Base-by-base conservation (phyloP, 75 land plant species). In the Pinus taeda region DNA sequence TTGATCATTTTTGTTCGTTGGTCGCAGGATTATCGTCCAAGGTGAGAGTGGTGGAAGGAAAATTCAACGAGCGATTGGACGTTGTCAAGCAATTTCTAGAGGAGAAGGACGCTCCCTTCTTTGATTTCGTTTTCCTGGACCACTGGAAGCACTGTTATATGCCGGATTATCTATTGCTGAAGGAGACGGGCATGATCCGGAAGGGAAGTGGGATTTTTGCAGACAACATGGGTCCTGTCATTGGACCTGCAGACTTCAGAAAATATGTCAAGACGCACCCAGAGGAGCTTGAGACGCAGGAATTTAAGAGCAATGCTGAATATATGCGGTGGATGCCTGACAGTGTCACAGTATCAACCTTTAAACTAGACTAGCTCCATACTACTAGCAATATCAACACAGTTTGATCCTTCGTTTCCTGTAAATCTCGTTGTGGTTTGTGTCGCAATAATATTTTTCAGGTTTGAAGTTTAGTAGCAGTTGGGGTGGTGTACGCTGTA, bases 251-350 rank as follows among this genome's bases (percentile, higher is more conserved):
- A 8, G 73, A 71, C 12, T 75, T 57, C 33, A 29, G 29, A 18
- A 59, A 75, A 26, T 75, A 75, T 75, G 24, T 75, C 26, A 22
- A 75, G 7, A 75, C 29, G 12, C 59, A 75, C 24, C 18, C 29
- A 2, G 76, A 75, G 7, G 76, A 75, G 24, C 39, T 75, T 13
- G 61, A 56, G 21, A 75, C 76, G 0, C 4, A 6, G 12, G 61
- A 56, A 22, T 37, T 11, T 24, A 22, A 58, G 11, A 57, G 45
- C 42, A 15, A 36, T 18, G n/a, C 22, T 30, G 76, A 58, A 24
- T 75, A 75, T 21, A 12, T 75, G 21, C 0, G 17, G 30, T 75
- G 59, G 76, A 0, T 57, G 4, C 76, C 76, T 3, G 76, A 75
- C 36, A 29, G 61, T 14, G 61, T 75, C 39, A 75, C 39, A 0